Conservation (phyloP, 176 grass and related monocot genomes). For the Aegilops tauschii region DNA sequence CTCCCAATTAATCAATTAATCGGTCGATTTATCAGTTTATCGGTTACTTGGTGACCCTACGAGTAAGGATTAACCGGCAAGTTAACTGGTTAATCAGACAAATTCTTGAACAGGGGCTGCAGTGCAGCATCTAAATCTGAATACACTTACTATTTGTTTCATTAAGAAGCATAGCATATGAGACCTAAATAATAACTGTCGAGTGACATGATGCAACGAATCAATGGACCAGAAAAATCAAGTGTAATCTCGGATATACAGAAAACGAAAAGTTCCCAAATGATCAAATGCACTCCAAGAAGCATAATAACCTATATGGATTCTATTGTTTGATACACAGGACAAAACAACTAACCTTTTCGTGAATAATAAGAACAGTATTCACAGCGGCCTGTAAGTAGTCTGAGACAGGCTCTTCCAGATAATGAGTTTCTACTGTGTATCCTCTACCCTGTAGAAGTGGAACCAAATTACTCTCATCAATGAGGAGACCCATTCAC, state of each 20-base stretch:
- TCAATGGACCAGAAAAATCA: background rate
- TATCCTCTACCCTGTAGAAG: constrained; percentile 84
- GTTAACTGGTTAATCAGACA: too few relatives aligned
- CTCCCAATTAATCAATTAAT: too few relatives aligned
- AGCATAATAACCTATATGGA: constrained; percentile 16
- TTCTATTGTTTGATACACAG: constrained; percentile 14
- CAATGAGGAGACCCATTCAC: background rate
- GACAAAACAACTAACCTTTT: constrained; percentile 53
- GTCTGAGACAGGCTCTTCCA: constrained; percentile 90
- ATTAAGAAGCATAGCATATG: background rate
- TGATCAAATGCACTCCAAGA: background rate
- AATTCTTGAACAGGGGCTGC: too few relatives aligned
- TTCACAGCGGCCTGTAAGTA: constrained; percentile 76
- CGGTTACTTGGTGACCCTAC: too few relatives aligned
- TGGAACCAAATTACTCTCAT: constrained; percentile 5
- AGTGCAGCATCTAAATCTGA: background rate
- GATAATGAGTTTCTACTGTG: constrained; percentile 84
- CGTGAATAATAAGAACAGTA: constrained; percentile 78
- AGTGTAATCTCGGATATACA: background rate
- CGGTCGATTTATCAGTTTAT: too few relatives aligned
- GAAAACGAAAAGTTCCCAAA: background rate
- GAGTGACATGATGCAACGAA: background rate
- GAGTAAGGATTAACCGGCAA: too few relatives aligned
- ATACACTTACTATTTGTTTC: constrained; percentile 24
- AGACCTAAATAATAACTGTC: constrained; percentile 11